phyloP scores from a whole-genome alignment of 1,284 basidiomycete genomes.

The Amylostereum chailletii region DNA sequence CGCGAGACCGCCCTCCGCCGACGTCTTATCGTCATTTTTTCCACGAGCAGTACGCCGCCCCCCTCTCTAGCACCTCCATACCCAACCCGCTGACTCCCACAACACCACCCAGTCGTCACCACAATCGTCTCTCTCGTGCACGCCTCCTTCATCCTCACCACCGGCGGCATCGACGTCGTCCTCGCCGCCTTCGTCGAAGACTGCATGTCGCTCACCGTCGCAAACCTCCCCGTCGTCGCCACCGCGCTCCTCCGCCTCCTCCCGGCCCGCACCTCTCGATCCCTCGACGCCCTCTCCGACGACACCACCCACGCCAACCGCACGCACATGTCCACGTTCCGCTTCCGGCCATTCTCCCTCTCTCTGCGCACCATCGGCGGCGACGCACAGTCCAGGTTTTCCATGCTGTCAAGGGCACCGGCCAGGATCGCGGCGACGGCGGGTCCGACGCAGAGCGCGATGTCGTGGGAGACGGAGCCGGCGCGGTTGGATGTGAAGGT shows the following conservation, averaged over 20 bases:
- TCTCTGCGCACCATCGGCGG: too few relatives aligned
- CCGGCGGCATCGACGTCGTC: conserved; percentile 23
- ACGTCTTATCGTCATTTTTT: conserved; percentile 30
- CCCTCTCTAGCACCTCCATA: neutral
- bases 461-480: too few relatives aligned
- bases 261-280: neutral
- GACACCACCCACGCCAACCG: conserved; percentile 9
- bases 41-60: conserved; percentile 21
- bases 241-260: conserved; percentile 20
- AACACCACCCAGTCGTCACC: conserved; percentile 17
- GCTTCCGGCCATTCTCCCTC: conserved; percentile 3
- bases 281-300: neutral
- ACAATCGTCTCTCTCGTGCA: conserved; percentile 33
- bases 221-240: conserved; percentile 30
- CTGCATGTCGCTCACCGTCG: conserved; percentile 30
- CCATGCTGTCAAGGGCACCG: too few relatives aligned
- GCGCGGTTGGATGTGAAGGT: too few relatives aligned
- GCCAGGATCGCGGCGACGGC: too few relatives aligned
- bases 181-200: conserved; percentile 33
- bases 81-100: neutral
- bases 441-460: too few relatives aligned
- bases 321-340: conserved; percentile 11
- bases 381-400: too few relatives aligned
- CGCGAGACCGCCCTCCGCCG: conserved; percentile 24
- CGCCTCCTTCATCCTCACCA: conserved; percentile 25